phyloP scores from a whole-genome alignment of 345 rosid species.

The Tarenaya hassleriana region DNA sequence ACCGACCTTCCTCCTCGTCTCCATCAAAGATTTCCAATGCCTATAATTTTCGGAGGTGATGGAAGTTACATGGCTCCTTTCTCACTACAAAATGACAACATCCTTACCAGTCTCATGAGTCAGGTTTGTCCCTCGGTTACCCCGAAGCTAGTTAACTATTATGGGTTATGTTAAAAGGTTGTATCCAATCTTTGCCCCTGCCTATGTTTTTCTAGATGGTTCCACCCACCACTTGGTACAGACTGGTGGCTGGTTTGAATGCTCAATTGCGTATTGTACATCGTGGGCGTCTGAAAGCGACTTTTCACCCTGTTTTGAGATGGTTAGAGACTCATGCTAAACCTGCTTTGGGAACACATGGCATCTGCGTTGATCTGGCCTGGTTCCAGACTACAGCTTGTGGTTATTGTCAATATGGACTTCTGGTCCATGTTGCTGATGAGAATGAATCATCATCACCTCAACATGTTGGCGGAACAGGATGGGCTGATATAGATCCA shows the following conservation, averaged over 20 bases:
- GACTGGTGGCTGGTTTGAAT: slow-evolving; percentile 95
- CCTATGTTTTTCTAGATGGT: slow-evolving; percentile 47
- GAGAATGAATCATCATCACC: slow-evolving; percentile 37
- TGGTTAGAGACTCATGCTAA: slow-evolving; percentile 97
- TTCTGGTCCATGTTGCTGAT: slow-evolving; percentile 59
- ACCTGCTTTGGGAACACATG: slow-evolving; percentile 61
- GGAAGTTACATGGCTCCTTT: slow-evolving; percentile 98
- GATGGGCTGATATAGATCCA: slow-evolving; percentile 35
- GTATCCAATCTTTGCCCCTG: slow-evolving; percentile 15
- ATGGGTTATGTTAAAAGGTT: slow-evolving; percentile 18
- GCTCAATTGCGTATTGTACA: slow-evolving; percentile 89
- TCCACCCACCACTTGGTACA: slow-evolving; percentile 88
- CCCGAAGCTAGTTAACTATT: slow-evolving; percentile 4
- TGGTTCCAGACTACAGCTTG: slow-evolving; percentile 79
- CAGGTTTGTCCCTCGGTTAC: slow-evolving; percentile 49
- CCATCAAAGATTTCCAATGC: slow-evolving; percentile 69
- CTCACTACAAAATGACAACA: slow-evolving; percentile 86
- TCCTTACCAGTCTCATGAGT: slow-evolving; percentile 83
- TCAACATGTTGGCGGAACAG: slow-evolving; percentile 32
- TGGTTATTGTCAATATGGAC: slow-evolving; percentile 89
- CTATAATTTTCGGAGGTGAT: slow-evolving; percentile 89
- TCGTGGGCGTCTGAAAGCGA: slow-evolving; percentile 61
- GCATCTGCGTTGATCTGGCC: slow-evolving; percentile 77
- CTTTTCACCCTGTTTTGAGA: slow-evolving; percentile 59
- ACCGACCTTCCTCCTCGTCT: slow-evolving; percentile 81